Base-by-base conservation (phyloP, 75 land plant species). In the Picea sitchensis region DNA sequence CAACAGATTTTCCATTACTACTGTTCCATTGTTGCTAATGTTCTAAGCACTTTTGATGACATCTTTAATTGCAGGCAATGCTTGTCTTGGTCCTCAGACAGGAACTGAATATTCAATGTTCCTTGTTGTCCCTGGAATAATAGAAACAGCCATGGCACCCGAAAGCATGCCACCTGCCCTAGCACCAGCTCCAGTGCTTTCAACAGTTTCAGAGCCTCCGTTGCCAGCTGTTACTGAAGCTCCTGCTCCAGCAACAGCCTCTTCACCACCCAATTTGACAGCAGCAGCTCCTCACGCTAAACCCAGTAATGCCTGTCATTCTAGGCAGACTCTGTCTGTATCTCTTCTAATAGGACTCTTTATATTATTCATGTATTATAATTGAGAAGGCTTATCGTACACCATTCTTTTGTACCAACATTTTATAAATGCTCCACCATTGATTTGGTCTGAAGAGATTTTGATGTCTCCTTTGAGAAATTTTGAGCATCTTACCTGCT, bases 1-100 rank as follows among this genome's bases (percentile, higher is more conserved):
- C 5, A 41, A 41, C 44, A 41, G 44, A 41, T n/a, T 61, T 15
- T 61, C n/a, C 62, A 61, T n/a, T n/a, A 15, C 62, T 61, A 17
- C 20, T 61, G 20, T 41, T 41, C 44, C 44, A 41, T 41, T 41
- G 5, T 41, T 41, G 4, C 44, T 41, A 41, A 41, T 41, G 3
- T 41, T 41, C 44, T 41, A 41, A 41, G 44, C 44, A 41, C 44
- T 41, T 4, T 41, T 69, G 73, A 65, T 65, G 41, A 30, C 69
- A 14, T 69, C n/a, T 69, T 20, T 65, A 17, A 69, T 69, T 69
- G 73, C 73, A 69, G 73, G 44, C 5, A 69, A 69, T 69, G 76
- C 34, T 23, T 56, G 59, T 23, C 76, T 12, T 54, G 15, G 44
- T 12, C 17, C 34, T 74, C 76, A 1, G 17, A 56, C 59, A 21